These are phyloP conservation scores for Larix sibirica DNA, from an alignment of 83 land plant genomes.

Conservation along the genomic window DNA sequence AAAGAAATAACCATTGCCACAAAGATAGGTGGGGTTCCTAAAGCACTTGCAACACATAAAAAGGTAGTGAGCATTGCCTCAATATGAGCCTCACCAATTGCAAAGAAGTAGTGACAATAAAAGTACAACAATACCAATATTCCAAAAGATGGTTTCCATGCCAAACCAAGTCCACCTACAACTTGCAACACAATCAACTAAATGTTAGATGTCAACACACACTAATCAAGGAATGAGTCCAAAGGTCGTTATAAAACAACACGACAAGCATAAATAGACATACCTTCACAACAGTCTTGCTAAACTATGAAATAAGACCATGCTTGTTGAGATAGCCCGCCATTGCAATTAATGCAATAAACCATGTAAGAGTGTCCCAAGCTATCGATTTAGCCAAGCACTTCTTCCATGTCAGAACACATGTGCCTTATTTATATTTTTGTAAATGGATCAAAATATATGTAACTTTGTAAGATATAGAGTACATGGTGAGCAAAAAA, in stretches of 20 bases:
- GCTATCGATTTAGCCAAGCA: slow-evolving; percentile 93
- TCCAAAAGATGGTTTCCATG: slow-evolving; percentile 92
- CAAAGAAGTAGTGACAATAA: slow-evolving; percentile 93
- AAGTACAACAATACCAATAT: slow-evolving; percentile 84
- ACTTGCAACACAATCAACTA: slow-evolving; percentile 47
- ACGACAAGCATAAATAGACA: not conserved
- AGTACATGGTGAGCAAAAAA: too few species aligned
- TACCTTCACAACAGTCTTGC: slow-evolving; percentile 95
- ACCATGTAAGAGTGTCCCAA: slow-evolving; percentile 99
- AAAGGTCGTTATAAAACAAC: not conserved
- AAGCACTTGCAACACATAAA: slow-evolving; percentile 89
- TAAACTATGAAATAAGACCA: slow-evolving; percentile 96
- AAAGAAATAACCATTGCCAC: slow-evolving; percentile 87
- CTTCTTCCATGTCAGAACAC: slow-evolving; percentile 98
- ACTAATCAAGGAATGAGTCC: not conserved
- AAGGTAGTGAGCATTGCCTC: slow-evolving; percentile 97
- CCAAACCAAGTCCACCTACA: slow-evolving; percentile 92
- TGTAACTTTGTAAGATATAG: too few species aligned
- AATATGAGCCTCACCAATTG: slow-evolving; percentile 95
- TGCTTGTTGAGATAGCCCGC: slow-evolving; percentile 97
- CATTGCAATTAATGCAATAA: slow-evolving; percentile 99
- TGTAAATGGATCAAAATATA: too few species aligned
- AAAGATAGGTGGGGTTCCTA: slow-evolving; percentile 90
- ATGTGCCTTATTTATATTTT: slow-evolving; percentile 25
- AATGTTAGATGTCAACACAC: not conserved